phyloP scores from a whole-genome alignment of 2,329 filamentous ascomycete species.

The Pseudofabraea citricarpa region DNA sequence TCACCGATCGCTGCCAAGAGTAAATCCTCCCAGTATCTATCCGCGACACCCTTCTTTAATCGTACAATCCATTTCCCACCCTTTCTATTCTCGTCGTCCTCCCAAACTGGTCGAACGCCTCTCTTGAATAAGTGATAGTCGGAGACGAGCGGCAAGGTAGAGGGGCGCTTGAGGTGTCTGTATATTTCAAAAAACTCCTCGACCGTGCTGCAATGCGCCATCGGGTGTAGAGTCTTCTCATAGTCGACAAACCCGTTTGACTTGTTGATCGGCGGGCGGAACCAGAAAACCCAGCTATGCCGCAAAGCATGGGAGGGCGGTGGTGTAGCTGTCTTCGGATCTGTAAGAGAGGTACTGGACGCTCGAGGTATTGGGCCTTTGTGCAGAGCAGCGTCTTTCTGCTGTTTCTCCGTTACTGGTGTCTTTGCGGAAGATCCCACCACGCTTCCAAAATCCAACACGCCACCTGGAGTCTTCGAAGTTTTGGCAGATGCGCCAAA shows the following conservation, averaged over 20 bases:
- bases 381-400: constrained; percentile 38
- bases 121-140: constrained; percentile 99
- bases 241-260: constrained; percentile 85
- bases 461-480: constrained; percentile 76
- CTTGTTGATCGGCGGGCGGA: constrained; percentile 92
- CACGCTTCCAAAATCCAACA: constrained; percentile 70
- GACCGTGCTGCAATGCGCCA: constrained; percentile 75
- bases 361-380: constrained; percentile 27
- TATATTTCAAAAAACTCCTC: constrained; percentile 94
- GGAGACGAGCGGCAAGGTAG: constrained; percentile 80
- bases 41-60: constrained; percentile 93
- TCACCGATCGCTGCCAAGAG: constrained; percentile 88
- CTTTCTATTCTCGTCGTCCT: constrained; percentile 93
- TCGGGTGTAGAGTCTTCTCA: constrained; percentile 88
- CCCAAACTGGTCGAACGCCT: constrained; percentile 95
- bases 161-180: constrained; percentile 83
- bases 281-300: constrained; percentile 95
- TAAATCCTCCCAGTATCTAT: constrained; percentile 95
- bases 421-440: constrained; percentile 41
- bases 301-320: constrained; percentile 60
- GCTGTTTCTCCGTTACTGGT: constrained; percentile 58
- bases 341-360: constrained; percentile 43
- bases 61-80: constrained; percentile 97
- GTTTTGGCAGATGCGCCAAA: constrained; percentile 77
- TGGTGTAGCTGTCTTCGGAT: constrained; percentile 37